Evolutionary conservation across 2,329 filamentous ascomycete species (phyloP).

Genomic region (Emergomyces africanus): DNA sequence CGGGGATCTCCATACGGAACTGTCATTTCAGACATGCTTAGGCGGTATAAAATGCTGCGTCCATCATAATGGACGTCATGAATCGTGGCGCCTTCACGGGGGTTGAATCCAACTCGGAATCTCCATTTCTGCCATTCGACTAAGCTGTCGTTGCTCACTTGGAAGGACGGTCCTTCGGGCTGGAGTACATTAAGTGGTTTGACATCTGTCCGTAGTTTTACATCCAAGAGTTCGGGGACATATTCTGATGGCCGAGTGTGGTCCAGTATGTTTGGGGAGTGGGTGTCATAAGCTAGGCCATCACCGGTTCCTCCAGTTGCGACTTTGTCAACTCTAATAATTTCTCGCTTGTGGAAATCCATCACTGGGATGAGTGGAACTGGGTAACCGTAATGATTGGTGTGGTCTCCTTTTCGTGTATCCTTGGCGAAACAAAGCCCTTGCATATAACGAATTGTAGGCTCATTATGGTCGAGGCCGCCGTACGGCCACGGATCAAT

Average conservation of each 20-base stretch:
- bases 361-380: constrained; percentile 48
- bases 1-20: constrained; percentile 54
- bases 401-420: constrained; percentile 36
- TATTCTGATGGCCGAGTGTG: constrained; percentile 44
- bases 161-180: constrained; percentile 53
- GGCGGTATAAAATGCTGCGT: constrained; percentile 49
- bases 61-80: constrained; percentile 54
- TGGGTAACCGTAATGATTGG: constrained; percentile 51
- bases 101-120: constrained; percentile 55
- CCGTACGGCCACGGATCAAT: constrained; percentile 47
- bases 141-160: constrained; percentile 37
- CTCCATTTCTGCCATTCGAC: constrained; percentile 53
- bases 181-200: constrained; percentile 60
- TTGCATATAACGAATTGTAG: constrained; percentile 41
- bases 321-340: constrained; percentile 46
- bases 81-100: constrained; percentile 53
- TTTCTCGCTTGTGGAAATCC: constrained; percentile 42
- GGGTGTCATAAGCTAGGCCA: constrained; percentile 29
- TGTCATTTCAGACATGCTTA: constrained; percentile 55
- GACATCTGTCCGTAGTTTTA: constrained; percentile 37
- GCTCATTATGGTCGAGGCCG: constrained; percentile 36
- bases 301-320: constrained; percentile 41
- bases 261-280: constrained; percentile 36
- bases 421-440: constrained; percentile 42
- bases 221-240: constrained; percentile 36